Evolutionary conservation across 2,329 filamentous ascomycete genomes (phyloP).

Genomic region (Tolypocladium nubicola): DNA sequence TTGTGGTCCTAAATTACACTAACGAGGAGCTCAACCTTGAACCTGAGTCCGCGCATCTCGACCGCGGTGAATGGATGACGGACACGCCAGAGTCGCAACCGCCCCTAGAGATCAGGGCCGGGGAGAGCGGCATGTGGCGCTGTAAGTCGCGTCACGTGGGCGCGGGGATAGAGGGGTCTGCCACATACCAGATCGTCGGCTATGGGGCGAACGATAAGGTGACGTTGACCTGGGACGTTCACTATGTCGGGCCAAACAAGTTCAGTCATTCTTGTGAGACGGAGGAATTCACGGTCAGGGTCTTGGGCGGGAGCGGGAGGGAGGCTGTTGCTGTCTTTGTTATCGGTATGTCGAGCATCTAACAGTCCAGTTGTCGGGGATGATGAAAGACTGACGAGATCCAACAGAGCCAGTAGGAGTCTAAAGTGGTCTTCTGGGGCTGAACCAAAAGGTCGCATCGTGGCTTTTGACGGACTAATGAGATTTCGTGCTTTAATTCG

Average conservation of each 20-base stretch:
- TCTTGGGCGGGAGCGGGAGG: background rate
- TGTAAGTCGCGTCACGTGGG: background rate
- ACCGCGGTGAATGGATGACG: constrained; percentile 1
- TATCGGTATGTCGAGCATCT: background rate
- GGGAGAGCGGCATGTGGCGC: constrained; percentile 3
- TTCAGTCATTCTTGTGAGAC: background rate
- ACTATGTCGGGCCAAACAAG: background rate
- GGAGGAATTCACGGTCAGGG: background rate
- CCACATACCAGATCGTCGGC: background rate
- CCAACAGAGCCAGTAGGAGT: background rate
- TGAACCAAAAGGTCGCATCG: too few species aligned
- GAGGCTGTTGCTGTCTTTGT: constrained; percentile 1
- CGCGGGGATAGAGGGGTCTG: background rate
- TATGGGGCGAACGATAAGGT: background rate
- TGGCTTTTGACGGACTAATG: too few species aligned
- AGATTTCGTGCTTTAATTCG: too few species aligned
- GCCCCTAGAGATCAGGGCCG: background rate
- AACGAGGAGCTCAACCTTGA: constrained; percentile 1
- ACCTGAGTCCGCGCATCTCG: background rate
- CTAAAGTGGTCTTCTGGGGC: too few species aligned
- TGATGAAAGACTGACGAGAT: background rate
- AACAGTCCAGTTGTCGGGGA: background rate
- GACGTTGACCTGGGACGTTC: background rate
- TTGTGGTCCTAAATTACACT: constrained; percentile 1
- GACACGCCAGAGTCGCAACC: constrained; percentile 1